Evolutionary conservation across 73 alveolate genomes (phyloP), one percentile per base, ranked within the genome.

Genomic region (Urostyla sp.): DNA sequence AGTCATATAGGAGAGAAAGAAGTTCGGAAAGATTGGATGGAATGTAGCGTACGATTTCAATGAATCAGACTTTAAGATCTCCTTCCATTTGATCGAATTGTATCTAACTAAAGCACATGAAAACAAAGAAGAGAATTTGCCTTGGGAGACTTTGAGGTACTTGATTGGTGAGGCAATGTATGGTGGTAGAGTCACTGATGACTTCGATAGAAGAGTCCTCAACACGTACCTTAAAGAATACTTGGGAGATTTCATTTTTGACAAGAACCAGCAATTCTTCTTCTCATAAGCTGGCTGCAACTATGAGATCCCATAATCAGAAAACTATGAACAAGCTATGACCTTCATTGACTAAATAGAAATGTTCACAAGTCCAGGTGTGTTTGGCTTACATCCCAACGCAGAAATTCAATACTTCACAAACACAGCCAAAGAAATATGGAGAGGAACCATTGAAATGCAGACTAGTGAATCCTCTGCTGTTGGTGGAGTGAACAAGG

Each of bases 141-240:
- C 99, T 1, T 98, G 99, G 98, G 99, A 98, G 53, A 96, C 99
- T 27, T 72, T 98, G 90, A 75, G 94, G 36, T 98, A 93, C 74
- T 96, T 98, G 60, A 97, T 94, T 32, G 99, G 99, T 5, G 95
- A 98, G 52, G 97, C 97, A 61, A 97, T 96, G 80, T 98, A 98
- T 75, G 99, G 99, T 20, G 99, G 99, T 37, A 94, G 99, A 77
- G 99, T 98, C 53, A 98, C 99, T 13, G 99, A 98, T 80, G 99
- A 97, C 90, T 92, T 95, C 91, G 99, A 98, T 89, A 94, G 99
- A 88, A 75, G 97, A 58, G 91, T 95, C 57, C 90, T 93, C 27
- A 81, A 89, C 76, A 89, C 98, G 16, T 89, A 92, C 66, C 88
- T 96, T 32, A 92, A 90, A 56, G 96, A 92, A 52, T 94, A 84